Base-by-base conservation (phyloP, 768 basidiomycete species). In the Boletus pseudopeckii region DNA sequence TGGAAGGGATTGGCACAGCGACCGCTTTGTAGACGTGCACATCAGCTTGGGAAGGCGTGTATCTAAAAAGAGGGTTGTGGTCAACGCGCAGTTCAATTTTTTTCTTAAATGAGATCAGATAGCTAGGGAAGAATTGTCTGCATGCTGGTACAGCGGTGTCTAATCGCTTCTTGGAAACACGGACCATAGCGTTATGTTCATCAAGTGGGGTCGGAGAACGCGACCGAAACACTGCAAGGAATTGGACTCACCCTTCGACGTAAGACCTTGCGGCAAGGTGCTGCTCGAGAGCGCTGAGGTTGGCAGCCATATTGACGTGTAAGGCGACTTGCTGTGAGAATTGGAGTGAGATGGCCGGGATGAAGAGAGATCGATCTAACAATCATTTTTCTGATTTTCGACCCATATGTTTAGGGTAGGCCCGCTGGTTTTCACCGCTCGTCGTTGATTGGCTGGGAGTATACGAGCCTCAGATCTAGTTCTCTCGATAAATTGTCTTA, bases 101-200 rank as follows among this genome's bases (percentile, higher is more conserved):
- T 33, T 49, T 42, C 32, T 7, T 22, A 45, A 34, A 65, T 53
- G 39, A 55, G 47, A 67, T 91, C 90, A 91, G 88, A 82, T 64
- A 70, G 85, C 86, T 81, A 85, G 79, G 86, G 78, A 74, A 71
- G 71, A 71, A 64, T 66, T 88, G 64, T 91, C 89, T 76, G 86
- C 89, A 90, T 75, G 71, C 71, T 80, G 77, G 73, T 74, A 73
- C 81, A 83, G 87, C 86, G 89, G 81, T 88, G 86, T 92, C 90
- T 93, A 86, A 77, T 84, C 88, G 84, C 87, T 82, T 84, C 88
- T 92, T 85, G 82, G 90, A 89, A 92, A 92, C 90, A 91, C 90
- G 90, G 90, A 92, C 90, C 91, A 91, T 88, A 88, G 88, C 88
- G 70, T 75, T 62, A 60, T 68, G 72, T 72, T 90, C 88, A 89